A percentile compares a stretch with the other conserved stretches of the same genome.
Evolutionary conservation across 306 rosid species (phyloP).

Genomic region (Chamaecrista fasciculata): DNA sequence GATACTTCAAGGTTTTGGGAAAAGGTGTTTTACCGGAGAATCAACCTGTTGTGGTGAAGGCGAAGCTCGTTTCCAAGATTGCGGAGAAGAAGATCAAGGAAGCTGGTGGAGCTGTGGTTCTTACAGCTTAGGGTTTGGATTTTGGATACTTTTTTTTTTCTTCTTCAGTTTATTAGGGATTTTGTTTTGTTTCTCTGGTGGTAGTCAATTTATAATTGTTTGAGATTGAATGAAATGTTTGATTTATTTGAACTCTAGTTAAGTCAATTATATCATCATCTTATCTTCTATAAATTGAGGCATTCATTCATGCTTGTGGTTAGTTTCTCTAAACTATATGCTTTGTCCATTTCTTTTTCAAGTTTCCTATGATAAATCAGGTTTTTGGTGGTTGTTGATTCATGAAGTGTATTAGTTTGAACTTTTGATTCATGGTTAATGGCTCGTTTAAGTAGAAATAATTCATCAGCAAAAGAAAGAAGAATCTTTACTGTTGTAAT

Average conservation of each 20-base stretch:
- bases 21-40: conserved; percentile 60
- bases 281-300: too few relatives aligned
- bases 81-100: conserved; percentile 88
- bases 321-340: background rate
- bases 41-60: conserved; percentile 65
- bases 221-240: conserved; percentile 18
- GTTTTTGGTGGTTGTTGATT: background rate
- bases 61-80: conserved; percentile 67
- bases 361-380: background rate
- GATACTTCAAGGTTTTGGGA: conserved; percentile 74
- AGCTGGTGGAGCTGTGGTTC: conserved; percentile 77
- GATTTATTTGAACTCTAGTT: background rate
- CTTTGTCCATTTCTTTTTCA: background rate
- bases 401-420: background rate
- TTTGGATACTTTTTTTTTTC: too few relatives aligned
- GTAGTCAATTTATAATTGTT: background rate
- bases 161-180: background rate
- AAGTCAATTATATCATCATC: background rate
- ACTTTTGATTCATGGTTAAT: background rate
- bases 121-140: conserved; percentile 59
- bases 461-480: background rate
- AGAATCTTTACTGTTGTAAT: background rate
- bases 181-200: conserved; percentile 2
- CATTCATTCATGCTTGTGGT: background rate
- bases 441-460: background rate